Evolutionary conservation across 208 protist species (phyloP).

Genomic region (Wallacemonas collosoma): DNA sequence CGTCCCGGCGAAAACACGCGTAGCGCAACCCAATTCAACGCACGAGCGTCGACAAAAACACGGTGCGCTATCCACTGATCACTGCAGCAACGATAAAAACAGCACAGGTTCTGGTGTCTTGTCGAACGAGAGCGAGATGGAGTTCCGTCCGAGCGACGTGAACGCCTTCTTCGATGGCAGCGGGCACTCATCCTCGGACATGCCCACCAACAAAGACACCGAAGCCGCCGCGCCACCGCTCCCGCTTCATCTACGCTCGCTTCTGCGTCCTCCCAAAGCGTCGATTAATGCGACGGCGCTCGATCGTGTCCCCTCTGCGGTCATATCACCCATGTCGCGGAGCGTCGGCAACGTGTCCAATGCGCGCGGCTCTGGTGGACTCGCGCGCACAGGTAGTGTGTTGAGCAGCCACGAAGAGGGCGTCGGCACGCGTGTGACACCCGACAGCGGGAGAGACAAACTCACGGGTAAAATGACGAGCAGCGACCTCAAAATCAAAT

Average conservation of each 20-base stretch:
- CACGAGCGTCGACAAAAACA: neutral
- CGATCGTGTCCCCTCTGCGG: neutral
- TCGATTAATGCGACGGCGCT: too few relatives aligned
- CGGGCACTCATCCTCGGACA: neutral
- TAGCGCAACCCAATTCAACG: neutral
- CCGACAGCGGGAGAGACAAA: neutral
- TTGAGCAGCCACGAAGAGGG: conserved; percentile 12
- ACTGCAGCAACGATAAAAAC: neutral
- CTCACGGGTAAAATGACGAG: neutral
- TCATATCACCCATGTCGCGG: neutral
- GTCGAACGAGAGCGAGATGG: conserved; percentile 1
- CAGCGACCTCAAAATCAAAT: too few relatives aligned
- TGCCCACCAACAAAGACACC: neutral
- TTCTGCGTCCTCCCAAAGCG: too few relatives aligned
- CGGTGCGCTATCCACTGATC: too few relatives aligned
- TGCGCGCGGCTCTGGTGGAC: neutral
- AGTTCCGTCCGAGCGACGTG: conserved; percentile 11
- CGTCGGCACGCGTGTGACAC: neutral
- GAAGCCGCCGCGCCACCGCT: too few relatives aligned
- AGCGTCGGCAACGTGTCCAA: neutral
- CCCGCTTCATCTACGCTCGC: too few relatives aligned
- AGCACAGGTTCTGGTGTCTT: neutral
- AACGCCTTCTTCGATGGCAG: conserved; percentile 9
- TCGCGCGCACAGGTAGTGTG: neutral
- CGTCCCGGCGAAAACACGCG: neutral